Evolutionary conservation across 2,329 filamentous ascomycete species (phyloP), one percentile per base, ranked within the genome.

Genomic region (Ceratocystis cubensis): DNA sequence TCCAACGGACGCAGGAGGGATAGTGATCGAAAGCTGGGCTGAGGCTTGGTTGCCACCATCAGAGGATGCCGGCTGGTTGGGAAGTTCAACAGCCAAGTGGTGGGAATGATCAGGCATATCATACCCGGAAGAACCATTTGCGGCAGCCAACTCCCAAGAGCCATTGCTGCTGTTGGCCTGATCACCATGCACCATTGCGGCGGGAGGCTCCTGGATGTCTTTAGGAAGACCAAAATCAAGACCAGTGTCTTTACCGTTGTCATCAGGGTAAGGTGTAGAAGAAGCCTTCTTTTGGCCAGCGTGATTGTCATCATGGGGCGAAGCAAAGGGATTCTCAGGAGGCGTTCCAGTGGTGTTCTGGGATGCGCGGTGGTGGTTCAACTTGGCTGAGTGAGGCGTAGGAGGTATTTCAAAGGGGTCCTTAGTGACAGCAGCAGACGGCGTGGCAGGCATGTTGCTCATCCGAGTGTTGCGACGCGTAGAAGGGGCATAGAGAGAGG

Each of bases 381-480:
- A 17, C 22, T 61, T 61, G 20, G 61, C 37, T 17, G 65, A 37
- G 28, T 50, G 41, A 63, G 67, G 61, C 44, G 64, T 65, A n/a
- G 66, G 66, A 15, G 61, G 65, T 4, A 67, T 56, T 5, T 68
- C 64, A 37, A 66, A 68, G 28, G 66, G 66, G 33, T 66, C 66
- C 59, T 68, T 68, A 5, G 64, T 64, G 7, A 65, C 46, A 20
- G 56, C 41, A 33, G 63, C 22, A 20, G 65, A 50, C 48, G 76
- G 74, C 30, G 76, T 77, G 70, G 76, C 76, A 20, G 79, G 77
- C 20, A 80, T 71, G 0, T 81, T 82, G 69, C 79, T 80, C 66
- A 76, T 63, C 17, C 70, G 70, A 46, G 73, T 67, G 75, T 78
- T 69, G 72, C 75, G 70, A 72, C 75, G 70, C n/a, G 64, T 62